Evolutionary conservation across 805 yeast genomes (phyloP).

Genomic region (Wickerhamomyces tratensis): DNA sequence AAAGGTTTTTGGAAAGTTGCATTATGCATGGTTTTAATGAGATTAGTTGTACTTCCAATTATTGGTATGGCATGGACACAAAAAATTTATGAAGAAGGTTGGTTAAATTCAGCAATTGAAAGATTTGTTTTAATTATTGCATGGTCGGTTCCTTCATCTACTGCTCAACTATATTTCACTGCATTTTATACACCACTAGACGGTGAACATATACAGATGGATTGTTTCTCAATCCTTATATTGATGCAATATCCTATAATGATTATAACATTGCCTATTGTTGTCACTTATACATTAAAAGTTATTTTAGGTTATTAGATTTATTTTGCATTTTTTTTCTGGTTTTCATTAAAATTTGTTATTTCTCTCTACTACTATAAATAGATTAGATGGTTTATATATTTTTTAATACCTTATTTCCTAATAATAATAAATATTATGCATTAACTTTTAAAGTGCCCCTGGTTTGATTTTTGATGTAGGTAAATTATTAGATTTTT

Average conservation of each 20-base stretch:
- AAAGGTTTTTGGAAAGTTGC: slow-evolving; percentile 67
- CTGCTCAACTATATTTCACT: slow-evolving; percentile 80
- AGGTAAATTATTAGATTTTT: too few relatives aligned
- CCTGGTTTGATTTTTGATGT: too few relatives aligned
- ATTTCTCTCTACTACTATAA: too few relatives aligned
- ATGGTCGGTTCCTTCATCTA: slow-evolving; percentile 81
- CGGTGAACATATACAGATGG: slow-evolving; percentile 50
- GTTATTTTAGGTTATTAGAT: slow-evolving; percentile 3
- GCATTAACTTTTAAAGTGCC: too few relatives aligned
- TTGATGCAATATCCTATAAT: slow-evolving; percentile 66
- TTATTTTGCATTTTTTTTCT: too few relatives aligned
- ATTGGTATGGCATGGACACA: slow-evolving; percentile 64
- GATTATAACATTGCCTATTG: slow-evolving; percentile 62
- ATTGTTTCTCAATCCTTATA: slow-evolving; percentile 70
- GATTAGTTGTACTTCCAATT: slow-evolving; percentile 68
- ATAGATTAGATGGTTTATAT: too few relatives aligned
- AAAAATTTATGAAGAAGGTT: slow-evolving; percentile 48
- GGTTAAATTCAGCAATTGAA: slow-evolving; percentile 52
- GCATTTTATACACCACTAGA: slow-evolving; percentile 75
- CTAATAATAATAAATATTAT: too few relatives aligned
- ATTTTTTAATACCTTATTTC: too few relatives aligned
- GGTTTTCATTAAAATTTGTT: too few relatives aligned
- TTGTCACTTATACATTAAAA: slow-evolving; percentile 21
- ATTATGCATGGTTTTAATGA: slow-evolving; percentile 39
- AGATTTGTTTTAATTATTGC: slow-evolving; percentile 66